phyloP scores from a whole-genome alignment of 306 rosid species.

The Parietaria judaica region DNA sequence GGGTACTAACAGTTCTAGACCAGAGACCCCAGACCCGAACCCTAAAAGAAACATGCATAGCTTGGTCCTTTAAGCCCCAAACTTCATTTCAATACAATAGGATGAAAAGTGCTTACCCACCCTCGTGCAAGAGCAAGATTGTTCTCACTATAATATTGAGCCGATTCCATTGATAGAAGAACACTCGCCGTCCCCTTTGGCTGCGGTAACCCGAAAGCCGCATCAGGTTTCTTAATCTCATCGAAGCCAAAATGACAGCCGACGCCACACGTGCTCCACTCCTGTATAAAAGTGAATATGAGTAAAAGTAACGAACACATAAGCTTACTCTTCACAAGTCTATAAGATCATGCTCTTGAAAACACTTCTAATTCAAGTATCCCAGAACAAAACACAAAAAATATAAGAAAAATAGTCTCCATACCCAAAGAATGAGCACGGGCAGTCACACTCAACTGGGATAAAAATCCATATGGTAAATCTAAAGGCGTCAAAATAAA shows the following conservation, averaged over 20 bases:
- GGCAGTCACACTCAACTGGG: no score
- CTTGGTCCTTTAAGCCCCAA: background rate
- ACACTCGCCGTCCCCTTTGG: constrained; percentile 43
- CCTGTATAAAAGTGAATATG: constrained; percentile 37
- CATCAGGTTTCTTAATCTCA: constrained; percentile 43
- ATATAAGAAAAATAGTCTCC: background rate
- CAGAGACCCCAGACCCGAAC: no score
- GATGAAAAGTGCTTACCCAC: constrained; percentile 89
- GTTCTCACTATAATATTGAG: constrained; percentile 63
- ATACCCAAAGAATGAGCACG: no score
- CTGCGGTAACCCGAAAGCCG: constrained; percentile 53
- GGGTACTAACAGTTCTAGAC: no score
- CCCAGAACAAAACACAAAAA: background rate
- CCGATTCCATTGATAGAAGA: constrained; percentile 88
- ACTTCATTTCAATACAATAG: constrained; percentile 1
- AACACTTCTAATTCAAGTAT: background rate
- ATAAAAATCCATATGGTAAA: no score
- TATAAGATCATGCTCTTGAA: background rate
- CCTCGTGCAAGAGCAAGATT: constrained; percentile 76
- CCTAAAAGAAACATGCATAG: no score
- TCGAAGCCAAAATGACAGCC: constrained; percentile 61
- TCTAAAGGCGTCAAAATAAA: no score
- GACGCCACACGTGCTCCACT: constrained; percentile 60
- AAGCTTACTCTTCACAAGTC: background rate
- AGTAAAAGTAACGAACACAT: background rate